A percentile compares a stretch with the other conserved stretches of the same genome.
These are phyloP conservation scores for Chaetomium strumarium DNA, from an alignment of 2,329 filamentous ascomycete genomes.

Conservation along the genomic window DNA sequence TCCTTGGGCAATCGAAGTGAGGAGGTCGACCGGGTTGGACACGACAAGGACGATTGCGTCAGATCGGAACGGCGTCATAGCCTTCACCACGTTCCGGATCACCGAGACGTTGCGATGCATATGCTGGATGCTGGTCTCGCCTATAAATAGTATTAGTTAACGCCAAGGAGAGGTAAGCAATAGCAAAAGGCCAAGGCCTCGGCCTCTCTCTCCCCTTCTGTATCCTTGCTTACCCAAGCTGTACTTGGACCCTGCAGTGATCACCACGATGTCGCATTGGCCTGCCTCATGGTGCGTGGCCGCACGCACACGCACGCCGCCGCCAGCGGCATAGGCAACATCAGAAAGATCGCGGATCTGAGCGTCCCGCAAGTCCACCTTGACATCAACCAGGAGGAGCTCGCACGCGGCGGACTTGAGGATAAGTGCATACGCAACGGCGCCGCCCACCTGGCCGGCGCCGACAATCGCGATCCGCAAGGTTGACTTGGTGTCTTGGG, in stretches of 20 bases:
- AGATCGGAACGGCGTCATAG: constrained; percentile 43
- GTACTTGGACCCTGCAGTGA: constrained; percentile 49
- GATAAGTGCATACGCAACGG: constrained; percentile 46
- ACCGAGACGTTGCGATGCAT: constrained; percentile 44
- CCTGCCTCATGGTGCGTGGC: constrained; percentile 43
- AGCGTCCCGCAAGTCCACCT: constrained; percentile 40
- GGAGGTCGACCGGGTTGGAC: constrained; percentile 49
- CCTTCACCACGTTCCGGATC: constrained; percentile 39
- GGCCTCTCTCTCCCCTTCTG: no score
- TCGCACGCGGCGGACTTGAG: constrained; percentile 44
- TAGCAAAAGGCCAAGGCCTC: no score
- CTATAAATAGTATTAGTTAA: neutral
- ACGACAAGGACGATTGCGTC: constrained; percentile 46
- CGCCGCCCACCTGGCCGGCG: constrained; percentile 45
- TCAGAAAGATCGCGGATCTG: constrained; percentile 49
- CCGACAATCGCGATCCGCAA: constrained; percentile 43
- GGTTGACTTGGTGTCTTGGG: neutral
- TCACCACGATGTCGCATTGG: constrained; percentile 49
- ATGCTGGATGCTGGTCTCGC: constrained; percentile 9
- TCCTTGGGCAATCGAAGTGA: constrained; percentile 44
- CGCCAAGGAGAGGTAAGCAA: no score
- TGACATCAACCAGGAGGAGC: constrained; percentile 48
- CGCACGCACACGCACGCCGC: constrained; percentile 37
- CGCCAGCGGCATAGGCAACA: constrained; percentile 40
- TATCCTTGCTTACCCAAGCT: neutral